Evolutionary conservation across 1,284 basidiomycete genomes (phyloP).

Genomic region (Marasmius sp.): DNA sequence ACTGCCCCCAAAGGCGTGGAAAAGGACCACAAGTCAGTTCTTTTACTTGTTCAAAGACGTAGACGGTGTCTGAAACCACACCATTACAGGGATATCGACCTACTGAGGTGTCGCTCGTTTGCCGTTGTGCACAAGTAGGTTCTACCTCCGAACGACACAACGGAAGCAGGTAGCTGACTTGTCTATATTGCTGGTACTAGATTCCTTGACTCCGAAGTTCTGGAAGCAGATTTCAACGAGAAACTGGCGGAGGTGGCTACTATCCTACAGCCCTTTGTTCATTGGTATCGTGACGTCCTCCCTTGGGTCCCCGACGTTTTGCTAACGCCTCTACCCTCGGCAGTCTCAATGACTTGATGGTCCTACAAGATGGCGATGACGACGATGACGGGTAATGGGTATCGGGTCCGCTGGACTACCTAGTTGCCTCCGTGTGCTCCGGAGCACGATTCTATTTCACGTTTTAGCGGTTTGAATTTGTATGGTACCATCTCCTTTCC

Average conservation of each 20-base stretch:
- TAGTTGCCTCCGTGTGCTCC: no score
- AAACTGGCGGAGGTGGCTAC: conserved; percentile 54
- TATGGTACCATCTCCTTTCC: no score
- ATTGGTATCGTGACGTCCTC: conserved; percentile 51
- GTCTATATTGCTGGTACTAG: conserved; percentile 36
- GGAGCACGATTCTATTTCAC: no score
- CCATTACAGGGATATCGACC: conserved; percentile 72
- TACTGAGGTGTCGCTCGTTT: conserved; percentile 82
- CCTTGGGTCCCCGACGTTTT: neutral
- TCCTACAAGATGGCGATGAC: conserved; percentile 24
- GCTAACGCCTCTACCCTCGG: neutral
- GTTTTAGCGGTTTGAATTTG: no score
- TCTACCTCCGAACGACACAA: neutral
- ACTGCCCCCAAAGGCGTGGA: conserved; percentile 86
- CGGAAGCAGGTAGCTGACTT: neutral
- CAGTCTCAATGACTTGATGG: conserved; percentile 65
- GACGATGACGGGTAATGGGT: conserved; percentile 18
- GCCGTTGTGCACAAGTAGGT: conserved; percentile 68
- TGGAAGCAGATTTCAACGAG: conserved; percentile 65
- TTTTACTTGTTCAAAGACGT: neutral
- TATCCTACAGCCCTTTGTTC: conserved; percentile 76
- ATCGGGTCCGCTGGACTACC: no score
- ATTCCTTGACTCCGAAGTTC: conserved; percentile 76
- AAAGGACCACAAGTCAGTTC: conserved; percentile 69
- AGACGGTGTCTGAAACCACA: neutral